Percentiles rank a stretch among this genome's conserved stretches.
Conservation (phyloP, 495 filamentous ascomycete genomes). For the Achaetomiella virescens region DNA sequence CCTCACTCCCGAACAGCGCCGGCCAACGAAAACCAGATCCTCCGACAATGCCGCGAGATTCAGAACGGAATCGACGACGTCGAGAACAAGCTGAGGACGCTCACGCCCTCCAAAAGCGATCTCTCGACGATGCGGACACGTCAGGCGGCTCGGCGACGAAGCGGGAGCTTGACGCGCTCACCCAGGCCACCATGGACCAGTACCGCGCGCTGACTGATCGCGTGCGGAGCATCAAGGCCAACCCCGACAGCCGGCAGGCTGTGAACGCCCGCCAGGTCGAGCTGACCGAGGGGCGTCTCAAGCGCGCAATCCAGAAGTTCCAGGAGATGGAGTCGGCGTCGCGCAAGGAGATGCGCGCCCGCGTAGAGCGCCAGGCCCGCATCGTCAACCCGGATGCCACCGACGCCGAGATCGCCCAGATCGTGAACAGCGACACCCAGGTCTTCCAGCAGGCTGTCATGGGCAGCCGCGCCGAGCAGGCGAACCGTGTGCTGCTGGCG, state of each 20-base stretch:
- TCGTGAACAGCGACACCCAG: conserved; percentile 59
- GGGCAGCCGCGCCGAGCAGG: conserved; percentile 71
- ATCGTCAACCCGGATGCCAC: conserved; percentile 82
- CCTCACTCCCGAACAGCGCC: background rate
- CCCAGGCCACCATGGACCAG: conserved; percentile 67
- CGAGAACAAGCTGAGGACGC: conserved; percentile 55
- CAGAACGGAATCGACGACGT: conserved; percentile 69
- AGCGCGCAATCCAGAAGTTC: conserved; percentile 71
- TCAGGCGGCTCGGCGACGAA: conserved; percentile 45
- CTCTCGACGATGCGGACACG: conserved; percentile 54
- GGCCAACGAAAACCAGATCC: conserved; percentile 60
- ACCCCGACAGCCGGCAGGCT: conserved; percentile 62
- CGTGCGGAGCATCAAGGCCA: conserved; percentile 71
- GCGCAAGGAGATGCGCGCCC: conserved; percentile 67
- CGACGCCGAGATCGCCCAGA: conserved; percentile 70
- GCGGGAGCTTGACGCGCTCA: conserved; percentile 52
- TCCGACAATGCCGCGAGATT: conserved; percentile 77
- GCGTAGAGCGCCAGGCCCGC: conserved; percentile 80
- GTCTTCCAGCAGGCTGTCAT: conserved; percentile 79
- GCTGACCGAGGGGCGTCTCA: conserved; percentile 68
- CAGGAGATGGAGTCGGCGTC: conserved; percentile 70
- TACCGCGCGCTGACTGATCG: conserved; percentile 70
- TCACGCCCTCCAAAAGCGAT: conserved; percentile 52
- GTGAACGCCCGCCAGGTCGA: conserved; percentile 73
- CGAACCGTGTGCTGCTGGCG: conserved; percentile 66